Conservation (phyloP, 2,329 filamentous ascomycete species). For the Cadophora malorum region DNA sequence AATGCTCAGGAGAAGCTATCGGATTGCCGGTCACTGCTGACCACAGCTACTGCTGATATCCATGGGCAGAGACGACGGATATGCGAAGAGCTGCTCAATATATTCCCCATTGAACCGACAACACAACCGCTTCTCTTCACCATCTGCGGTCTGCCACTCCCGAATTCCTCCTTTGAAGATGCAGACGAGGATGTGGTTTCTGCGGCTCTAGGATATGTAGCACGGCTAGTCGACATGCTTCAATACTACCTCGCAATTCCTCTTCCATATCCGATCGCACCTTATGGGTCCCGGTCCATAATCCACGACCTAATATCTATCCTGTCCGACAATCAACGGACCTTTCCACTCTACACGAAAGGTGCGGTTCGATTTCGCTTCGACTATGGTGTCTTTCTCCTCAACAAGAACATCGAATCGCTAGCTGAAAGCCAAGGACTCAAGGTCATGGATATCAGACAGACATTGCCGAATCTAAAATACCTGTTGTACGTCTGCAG, state of each 20-base stretch:
- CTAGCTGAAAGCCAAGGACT: constrained; percentile 71
- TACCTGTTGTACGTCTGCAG: constrained; percentile 90
- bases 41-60: constrained; percentile 68
- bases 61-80: constrained; percentile 87
- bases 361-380: constrained; percentile 83
- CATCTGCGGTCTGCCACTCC: constrained; percentile 78
- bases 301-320: constrained; percentile 77
- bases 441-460: constrained; percentile 85
- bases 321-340: constrained; percentile 56
- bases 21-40: constrained; percentile 60
- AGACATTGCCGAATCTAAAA: constrained; percentile 92
- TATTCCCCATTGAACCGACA: constrained; percentile 80
- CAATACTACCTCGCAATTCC: constrained; percentile 82
- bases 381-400: constrained; percentile 94
- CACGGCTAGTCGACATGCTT: constrained; percentile 75
- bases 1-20: constrained; percentile 65
- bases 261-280: constrained; percentile 79
- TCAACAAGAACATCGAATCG: constrained; percentile 92
- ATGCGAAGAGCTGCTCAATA: constrained; percentile 78
- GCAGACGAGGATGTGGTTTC: constrained; percentile 74
- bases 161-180: constrained; percentile 80
- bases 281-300: constrained; percentile 75
- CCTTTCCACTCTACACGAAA: constrained; percentile 82
- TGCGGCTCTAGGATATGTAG: constrained; percentile 81
- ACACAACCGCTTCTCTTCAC: constrained; percentile 76